Evolutionary conservation across 2,329 filamentous ascomycete genomes (phyloP).

Genomic region (Ampelomyces quisqualis): DNA sequence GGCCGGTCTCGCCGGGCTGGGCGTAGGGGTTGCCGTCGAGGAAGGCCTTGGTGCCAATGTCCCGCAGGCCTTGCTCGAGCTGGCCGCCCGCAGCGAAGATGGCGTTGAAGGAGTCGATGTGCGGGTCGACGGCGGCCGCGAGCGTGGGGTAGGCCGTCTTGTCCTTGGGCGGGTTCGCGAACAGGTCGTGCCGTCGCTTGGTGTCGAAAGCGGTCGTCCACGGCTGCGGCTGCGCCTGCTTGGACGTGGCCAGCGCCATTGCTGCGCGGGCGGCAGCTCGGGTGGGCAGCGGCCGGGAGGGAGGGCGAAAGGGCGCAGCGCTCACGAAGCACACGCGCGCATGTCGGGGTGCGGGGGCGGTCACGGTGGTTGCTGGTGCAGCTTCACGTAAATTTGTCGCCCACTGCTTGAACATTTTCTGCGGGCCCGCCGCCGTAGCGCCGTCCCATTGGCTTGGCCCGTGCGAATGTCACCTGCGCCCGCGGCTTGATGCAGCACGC

Average conservation of each 20-base stretch:
- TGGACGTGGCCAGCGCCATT: slow-evolving; percentile 49
- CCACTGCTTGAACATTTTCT: slow-evolving; percentile 14
- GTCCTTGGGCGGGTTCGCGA: slow-evolving; percentile 83
- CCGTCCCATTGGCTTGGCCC: slow-evolving; percentile 19
- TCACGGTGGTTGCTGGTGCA: background rate
- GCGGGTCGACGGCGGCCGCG: slow-evolving; percentile 81
- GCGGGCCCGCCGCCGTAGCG: slow-evolving; percentile 4
- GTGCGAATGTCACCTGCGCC: slow-evolving; percentile 18
- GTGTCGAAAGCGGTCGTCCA: slow-evolving; percentile 90
- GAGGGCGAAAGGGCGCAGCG: slow-evolving; percentile 6
- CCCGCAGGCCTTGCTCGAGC: slow-evolving; percentile 73
- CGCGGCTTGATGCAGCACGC: slow-evolving; percentile 22
- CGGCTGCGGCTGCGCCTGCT: slow-evolving; percentile 40
- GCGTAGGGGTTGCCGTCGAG: slow-evolving; percentile 70
- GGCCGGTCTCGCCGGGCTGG: slow-evolving; percentile 56
- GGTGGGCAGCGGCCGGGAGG: slow-evolving; percentile 1
- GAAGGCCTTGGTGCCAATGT: slow-evolving; percentile 87
- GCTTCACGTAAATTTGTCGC: slow-evolving; percentile 1
- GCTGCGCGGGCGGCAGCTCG: slow-evolving; percentile 8
- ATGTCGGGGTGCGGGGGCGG: background rate
- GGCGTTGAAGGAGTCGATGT: slow-evolving; percentile 94
- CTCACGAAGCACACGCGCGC: slow-evolving; percentile 2
- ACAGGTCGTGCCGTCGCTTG: slow-evolving; percentile 81
- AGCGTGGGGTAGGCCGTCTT: slow-evolving; percentile 85
- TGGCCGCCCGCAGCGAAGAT: slow-evolving; percentile 74